phyloP scores from a whole-genome alignment of 169 alveolate genomes.

The Plasmodium malariae region DNA sequence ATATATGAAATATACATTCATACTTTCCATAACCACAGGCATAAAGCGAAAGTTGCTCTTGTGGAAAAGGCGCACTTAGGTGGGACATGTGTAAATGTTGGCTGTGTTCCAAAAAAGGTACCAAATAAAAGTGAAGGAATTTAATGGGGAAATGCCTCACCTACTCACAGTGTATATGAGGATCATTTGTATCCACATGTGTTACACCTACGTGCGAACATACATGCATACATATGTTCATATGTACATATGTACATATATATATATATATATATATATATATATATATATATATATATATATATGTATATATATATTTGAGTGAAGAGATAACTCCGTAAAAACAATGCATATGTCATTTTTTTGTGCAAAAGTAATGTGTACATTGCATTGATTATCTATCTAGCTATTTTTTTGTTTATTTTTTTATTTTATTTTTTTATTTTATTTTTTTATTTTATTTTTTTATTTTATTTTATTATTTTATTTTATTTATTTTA shows the following conservation, averaged over 20 bases:
- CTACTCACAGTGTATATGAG: not conserved
- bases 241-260: not conserved
- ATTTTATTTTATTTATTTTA: not conserved
- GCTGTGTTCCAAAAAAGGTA: slow-evolving; percentile 97
- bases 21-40: slow-evolving; percentile 17
- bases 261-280: slow-evolving; percentile 3
- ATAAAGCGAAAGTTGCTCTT: slow-evolving; percentile 89
- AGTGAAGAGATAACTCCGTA: too few relatives aligned
- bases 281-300: not conserved
- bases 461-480: not conserved
- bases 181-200: not conserved
- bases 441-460: too few relatives aligned
- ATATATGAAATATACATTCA: not conserved
- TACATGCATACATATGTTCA: not conserved
- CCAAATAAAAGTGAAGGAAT: slow-evolving; percentile 80
- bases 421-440: too few relatives aligned
- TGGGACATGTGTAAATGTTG: slow-evolving; percentile 97
- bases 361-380: too few relatives aligned
- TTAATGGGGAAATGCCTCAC: not conserved
- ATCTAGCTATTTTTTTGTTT: not conserved
- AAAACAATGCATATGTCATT: too few relatives aligned
- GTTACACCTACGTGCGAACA: not conserved
- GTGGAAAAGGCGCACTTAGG: slow-evolving; percentile 90
- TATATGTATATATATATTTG: not conserved
- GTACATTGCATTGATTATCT: too few relatives aligned